Base-by-base conservation (phyloP, 352 stramenopile species). In the Thraustochytrium striatum region DNA sequence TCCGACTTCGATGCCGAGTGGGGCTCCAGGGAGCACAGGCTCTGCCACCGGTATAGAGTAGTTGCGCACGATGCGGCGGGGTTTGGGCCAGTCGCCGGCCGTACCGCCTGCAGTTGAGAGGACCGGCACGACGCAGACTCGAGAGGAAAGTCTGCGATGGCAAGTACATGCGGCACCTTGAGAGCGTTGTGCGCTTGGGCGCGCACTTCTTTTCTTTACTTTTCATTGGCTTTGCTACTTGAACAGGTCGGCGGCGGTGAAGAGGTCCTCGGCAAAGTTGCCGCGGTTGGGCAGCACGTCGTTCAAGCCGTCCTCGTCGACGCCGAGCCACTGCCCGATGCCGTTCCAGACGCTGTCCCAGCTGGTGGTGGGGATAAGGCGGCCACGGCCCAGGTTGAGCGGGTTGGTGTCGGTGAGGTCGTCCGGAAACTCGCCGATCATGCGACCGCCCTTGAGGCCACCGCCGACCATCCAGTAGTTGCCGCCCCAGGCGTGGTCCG, bases 401-500 rank as follows among this genome's bases (percentile, higher is more conserved):
- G 43, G 62, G 28, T 81, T 52, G 43, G 82, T n/a, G n/a, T n/a
- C 35, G 2, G 83, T 82, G 21, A 91, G 82, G 52, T 90, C 86
- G 36, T 72, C 87, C 3, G 87, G 87, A 81, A 89, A 89, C 28
- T 82, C 2, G 57, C 87, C 87, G 21, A 88, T 44, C 28, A 91
- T 84, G 50, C 69, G 69, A 5, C 83, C 82, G 25, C 86, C 86
- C 13, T 87, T 86, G 0, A 91, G 57, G 25, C 50, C 57, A 9
- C 86, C 86, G 62, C 85, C 85, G 21, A 78, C 50, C 9, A 87
- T 55, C 33, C 87, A 84, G 39, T 80, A 43, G 69, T 81, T 47
- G 38, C 38, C 53, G 53, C 36, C 81, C 81, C 82, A 57, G 36
- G 32, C 86, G 81, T 90, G 87, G 69, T 90, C 87, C 62, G 82